A percentile compares a stretch with the other conserved stretches of the same genome.
Conservation (phyloP, 805 yeast genomes). For the Wickerhamiella sorbophila region DNA sequence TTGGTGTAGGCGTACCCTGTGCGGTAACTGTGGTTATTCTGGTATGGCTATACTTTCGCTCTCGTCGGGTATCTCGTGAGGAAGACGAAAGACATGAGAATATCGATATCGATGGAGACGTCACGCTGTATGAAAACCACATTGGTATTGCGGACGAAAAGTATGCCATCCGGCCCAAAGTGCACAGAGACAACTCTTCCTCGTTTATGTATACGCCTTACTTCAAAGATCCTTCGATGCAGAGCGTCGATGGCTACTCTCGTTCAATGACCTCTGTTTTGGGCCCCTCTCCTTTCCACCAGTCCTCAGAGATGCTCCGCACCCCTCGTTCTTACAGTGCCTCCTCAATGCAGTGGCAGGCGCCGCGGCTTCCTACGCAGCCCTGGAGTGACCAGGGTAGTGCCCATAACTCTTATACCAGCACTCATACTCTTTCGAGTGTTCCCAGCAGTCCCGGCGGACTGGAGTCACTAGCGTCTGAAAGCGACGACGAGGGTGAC, state of each 20-base stretch:
- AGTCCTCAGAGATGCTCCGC: not conserved
- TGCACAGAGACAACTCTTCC: conserved; percentile 1
- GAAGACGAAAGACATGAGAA: conserved; percentile 26
- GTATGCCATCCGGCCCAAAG: not conserved
- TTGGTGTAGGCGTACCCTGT: conserved; percentile 30
- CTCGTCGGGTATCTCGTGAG: conserved; percentile 20
- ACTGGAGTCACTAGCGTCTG: not conserved
- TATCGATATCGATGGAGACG: conserved; percentile 28
- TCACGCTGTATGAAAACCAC: not conserved
- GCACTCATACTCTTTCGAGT: not conserved
- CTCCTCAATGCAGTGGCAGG: not conserved
- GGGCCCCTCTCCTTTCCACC: conserved; percentile 2
- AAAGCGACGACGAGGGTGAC: not conserved
- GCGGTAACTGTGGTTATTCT: conserved; percentile 21
- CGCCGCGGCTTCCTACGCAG: not conserved
- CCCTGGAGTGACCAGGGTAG: not conserved
- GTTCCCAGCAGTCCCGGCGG: not conserved
- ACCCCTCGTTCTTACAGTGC: not conserved
- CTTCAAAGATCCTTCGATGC: not conserved
- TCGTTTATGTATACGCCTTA: conserved; percentile 2
- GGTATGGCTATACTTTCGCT: conserved; percentile 23
- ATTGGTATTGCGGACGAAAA: not conserved
- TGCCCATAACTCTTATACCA: not conserved
- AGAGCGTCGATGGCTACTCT: conserved; percentile 1
- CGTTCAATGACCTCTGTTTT: not conserved